Evolutionary conservation across 2,329 filamentous ascomycete genomes (phyloP), one percentile per base, ranked within the genome.

Genomic region (Fonsecaea erecta): DNA sequence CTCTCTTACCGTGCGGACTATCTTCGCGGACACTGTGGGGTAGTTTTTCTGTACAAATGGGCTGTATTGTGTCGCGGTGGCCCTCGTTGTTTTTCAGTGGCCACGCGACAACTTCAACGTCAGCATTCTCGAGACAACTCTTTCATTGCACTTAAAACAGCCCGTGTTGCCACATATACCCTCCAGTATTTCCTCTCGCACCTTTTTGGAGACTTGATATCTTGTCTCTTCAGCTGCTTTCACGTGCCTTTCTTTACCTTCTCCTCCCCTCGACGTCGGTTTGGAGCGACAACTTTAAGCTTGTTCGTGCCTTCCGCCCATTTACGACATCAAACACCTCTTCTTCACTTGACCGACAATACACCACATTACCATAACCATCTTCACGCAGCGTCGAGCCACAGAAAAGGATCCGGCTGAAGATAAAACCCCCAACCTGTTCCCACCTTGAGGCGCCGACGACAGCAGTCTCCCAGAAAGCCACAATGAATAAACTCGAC

Each of bases 401-500:
- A 48, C 43, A 24, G 43, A 24, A 21, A 7, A 11, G 43, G 11
- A 11, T 48, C 18, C 11, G 11, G 18, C 43, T 48, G 6, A 48
- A 14, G 43, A 48, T 18, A 16, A 8, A 6, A n/a, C n/a, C 43
- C 11, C 43, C n/a, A 48, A n/a, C 6, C n/a, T 12, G 5, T 28
- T 60, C 28, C 46, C 57, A 28, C 30, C 57, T 62, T 53, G 28
- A 30, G 18, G 11, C 30, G 7, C 8, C 26, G 46, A 24, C 16
- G n/a, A 43, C 43, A 35, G 60, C 34, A 62, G 54, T 6, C 37
- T 51, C 11, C 56, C 5, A 40, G 14, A 6, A 30, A 16, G 43
- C 18, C 57, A 62, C 57, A 12, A 71, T 70, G 63, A 67, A 68
- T 37, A 59, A 65, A 21, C 65, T 65, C 53, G 62, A 64, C 28